Evolutionary conservation across 2,329 filamentous ascomycete genomes (phyloP).

Genomic region (Xylaria sp.): DNA sequence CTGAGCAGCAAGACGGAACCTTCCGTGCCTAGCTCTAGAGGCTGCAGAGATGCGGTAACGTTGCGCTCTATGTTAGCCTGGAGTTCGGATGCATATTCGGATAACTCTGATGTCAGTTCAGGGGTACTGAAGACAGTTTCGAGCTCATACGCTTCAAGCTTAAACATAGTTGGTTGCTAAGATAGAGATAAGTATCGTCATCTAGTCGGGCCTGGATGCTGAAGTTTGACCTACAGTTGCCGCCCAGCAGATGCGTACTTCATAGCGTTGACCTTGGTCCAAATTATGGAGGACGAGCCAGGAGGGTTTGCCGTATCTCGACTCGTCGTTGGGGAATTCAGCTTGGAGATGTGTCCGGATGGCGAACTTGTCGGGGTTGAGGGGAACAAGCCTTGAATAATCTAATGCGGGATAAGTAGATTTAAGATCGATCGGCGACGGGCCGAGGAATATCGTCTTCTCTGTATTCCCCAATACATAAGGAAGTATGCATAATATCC

Average conservation of each 20-base stretch:
- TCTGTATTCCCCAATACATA: slow-evolving; percentile 78
- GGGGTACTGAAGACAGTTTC: slow-evolving; percentile 70
- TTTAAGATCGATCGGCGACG: slow-evolving; percentile 67
- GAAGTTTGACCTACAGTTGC: slow-evolving; percentile 75
- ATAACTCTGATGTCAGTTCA: slow-evolving; percentile 72
- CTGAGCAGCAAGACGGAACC: slow-evolving; percentile 76
- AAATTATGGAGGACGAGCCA: slow-evolving; percentile 85
- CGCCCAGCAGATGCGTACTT: slow-evolving; percentile 92
- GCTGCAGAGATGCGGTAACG: slow-evolving; percentile 18
- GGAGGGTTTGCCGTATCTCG: slow-evolving; percentile 69
- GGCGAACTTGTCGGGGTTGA: slow-evolving; percentile 67
- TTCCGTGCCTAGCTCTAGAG: slow-evolving; percentile 38
- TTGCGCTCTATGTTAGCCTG: slow-evolving; percentile 49
- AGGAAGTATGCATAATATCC: slow-evolving; percentile 34
- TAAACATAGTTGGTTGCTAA: slow-evolving; percentile 88
- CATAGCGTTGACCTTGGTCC: slow-evolving; percentile 80
- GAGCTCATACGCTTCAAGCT: slow-evolving; percentile 72
- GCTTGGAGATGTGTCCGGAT: slow-evolving; percentile 74
- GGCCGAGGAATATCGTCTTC: slow-evolving; percentile 88
- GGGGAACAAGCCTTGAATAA: slow-evolving; percentile 70
- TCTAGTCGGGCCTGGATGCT: slow-evolving; percentile 33
- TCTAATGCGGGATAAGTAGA: slow-evolving; percentile 66
- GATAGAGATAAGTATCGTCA: slow-evolving; percentile 30
- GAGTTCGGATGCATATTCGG: slow-evolving; percentile 67
- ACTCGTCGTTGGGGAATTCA: slow-evolving; percentile 69